phyloP scores from a whole-genome alignment of 2,329 filamentous ascomycete species.

The Penicillium sp. region DNA sequence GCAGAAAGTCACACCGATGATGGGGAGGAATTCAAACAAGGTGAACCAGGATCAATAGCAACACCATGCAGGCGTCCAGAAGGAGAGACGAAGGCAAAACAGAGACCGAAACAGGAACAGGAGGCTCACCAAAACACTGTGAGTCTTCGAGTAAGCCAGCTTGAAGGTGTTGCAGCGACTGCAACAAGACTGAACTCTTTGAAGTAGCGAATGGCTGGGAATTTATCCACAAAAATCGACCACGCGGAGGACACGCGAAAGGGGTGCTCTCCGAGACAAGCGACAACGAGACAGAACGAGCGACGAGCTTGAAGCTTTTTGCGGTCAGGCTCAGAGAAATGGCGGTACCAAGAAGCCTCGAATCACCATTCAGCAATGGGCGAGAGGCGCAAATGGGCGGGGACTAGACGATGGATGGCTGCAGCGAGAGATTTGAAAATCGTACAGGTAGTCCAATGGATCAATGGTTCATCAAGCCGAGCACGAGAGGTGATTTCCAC shows the following conservation, averaged over 20 bases:
- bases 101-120: constrained; percentile 16
- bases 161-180: constrained; percentile 55
- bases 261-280: constrained; percentile 44
- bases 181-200: constrained; percentile 50
- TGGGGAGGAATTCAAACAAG: constrained; percentile 20
- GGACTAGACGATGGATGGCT: constrained; percentile 39
- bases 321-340: constrained; percentile 42
- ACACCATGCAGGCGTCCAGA: constrained; percentile 36
- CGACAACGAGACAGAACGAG: constrained; percentile 45
- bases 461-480: constrained; percentile 31
- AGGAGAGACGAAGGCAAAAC: constrained; percentile 27
- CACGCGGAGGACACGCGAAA: constrained; percentile 39
- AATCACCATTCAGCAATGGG: constrained; percentile 44
- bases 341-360: constrained; percentile 39
- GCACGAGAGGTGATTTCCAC: constrained; percentile 20
- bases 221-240: constrained; percentile 47
- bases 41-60: constrained; percentile 22
- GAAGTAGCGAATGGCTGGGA: constrained; percentile 56
- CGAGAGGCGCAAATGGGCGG: constrained; percentile 30
- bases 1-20: constrained; percentile 11
- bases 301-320: constrained; percentile 43
- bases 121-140: constrained; percentile 53
- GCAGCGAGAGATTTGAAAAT: constrained; percentile 36
- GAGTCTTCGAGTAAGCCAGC: constrained; percentile 56
- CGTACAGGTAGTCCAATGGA: constrained; percentile 24